Evolutionary conservation across 805 yeast species (phyloP), one percentile per base, ranked within the genome.

Genomic region (Monosporozyma yasuniensis): DNA sequence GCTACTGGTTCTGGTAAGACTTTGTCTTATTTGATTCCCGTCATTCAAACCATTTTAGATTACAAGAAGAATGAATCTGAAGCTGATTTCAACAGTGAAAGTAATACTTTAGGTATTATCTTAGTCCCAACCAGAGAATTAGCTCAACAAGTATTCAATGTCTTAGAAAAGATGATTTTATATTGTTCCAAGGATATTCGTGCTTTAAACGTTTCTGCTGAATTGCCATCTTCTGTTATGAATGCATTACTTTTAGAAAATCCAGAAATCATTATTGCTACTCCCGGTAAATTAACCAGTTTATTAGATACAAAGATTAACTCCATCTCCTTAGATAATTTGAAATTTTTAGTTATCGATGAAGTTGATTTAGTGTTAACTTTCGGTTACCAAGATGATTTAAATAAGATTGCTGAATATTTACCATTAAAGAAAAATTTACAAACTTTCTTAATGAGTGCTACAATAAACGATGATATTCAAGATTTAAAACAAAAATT

Each of bases 1-100:
- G 81, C 87, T 23, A 91, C 99, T 0, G 99, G 99, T 3, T 85
- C 96, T 8, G 98, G 98, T 56, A 91, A 91, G 67, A 91, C 98
- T 0, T 86, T 87, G 10, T 95, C 97, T 1, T 91, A 91, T 64
- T 69, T 84, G 54, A 77, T 91, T 46, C 99, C 99, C 6, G 83
- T 93, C 16, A 66, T 93, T 39, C 95, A 93, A 65, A 76, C 81
- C 39, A 77, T 93, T 39, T 71, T 91, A 52, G 70, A 72, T 21
- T 71, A 70, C 43, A 69, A 58, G 52, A 64, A 58, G 52, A 64
- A 58, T 38, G 63, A 58, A 19, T 56, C 51, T 7, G 60, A 61
- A 12, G 25, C 37, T 6, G 49, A 44, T 42, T 52, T 55, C 34
- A 34, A 52, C 25, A 45, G 53, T 21, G 64, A 64, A 14, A 55